A percentile compares a stretch with the other conserved stretches of the same genome.
Conservation (phyloP, 2,329 filamentous ascomycete genomes). For the Pyricularia sp. region DNA sequence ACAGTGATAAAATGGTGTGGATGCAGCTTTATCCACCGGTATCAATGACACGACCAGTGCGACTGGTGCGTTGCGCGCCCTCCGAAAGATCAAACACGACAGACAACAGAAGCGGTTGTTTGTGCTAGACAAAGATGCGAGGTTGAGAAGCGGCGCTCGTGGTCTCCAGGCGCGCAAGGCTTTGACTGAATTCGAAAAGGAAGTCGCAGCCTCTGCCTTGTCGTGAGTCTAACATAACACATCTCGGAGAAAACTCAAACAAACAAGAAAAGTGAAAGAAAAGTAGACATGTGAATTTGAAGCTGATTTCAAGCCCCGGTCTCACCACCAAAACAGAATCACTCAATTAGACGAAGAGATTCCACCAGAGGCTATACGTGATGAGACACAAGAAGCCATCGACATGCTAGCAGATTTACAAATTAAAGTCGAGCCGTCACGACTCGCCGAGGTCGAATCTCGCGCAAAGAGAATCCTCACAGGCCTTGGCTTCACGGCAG, state of each 20-base stretch:
- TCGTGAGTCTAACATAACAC: slow-evolving; percentile 27
- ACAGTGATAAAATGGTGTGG: background rate
- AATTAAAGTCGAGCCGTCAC: slow-evolving; percentile 56
- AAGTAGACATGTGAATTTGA: background rate
- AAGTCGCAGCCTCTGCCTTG: slow-evolving; percentile 45
- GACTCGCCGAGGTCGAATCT: slow-evolving; percentile 41
- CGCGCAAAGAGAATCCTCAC: slow-evolving; percentile 36
- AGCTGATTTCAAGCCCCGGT: background rate
- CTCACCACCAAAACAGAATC: slow-evolving; percentile 20
- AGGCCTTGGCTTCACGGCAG: slow-evolving; percentile 9
- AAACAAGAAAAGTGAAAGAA: slow-evolving; percentile 2
- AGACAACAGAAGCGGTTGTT: slow-evolving; percentile 55
- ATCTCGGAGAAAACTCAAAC: background rate
- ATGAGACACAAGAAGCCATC: slow-evolving; percentile 59
- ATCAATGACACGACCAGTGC: slow-evolving; percentile 55
- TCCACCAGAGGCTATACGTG: slow-evolving; percentile 42
- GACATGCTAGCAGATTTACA: slow-evolving; percentile 64
- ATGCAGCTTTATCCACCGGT: slow-evolving; percentile 44
- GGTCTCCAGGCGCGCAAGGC: slow-evolving; percentile 70
- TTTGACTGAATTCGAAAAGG: slow-evolving; percentile 58
- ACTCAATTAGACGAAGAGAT: slow-evolving; percentile 48
- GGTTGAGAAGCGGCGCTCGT: slow-evolving; percentile 63
- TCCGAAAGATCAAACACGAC: slow-evolving; percentile 54
- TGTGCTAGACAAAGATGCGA: slow-evolving; percentile 63
- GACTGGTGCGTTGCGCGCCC: slow-evolving; percentile 47